Evolutionary conservation across 352 stramenopile species (phyloP), one percentile per base, ranked within the genome.

Genomic region (Peronospora tabacina): DNA sequence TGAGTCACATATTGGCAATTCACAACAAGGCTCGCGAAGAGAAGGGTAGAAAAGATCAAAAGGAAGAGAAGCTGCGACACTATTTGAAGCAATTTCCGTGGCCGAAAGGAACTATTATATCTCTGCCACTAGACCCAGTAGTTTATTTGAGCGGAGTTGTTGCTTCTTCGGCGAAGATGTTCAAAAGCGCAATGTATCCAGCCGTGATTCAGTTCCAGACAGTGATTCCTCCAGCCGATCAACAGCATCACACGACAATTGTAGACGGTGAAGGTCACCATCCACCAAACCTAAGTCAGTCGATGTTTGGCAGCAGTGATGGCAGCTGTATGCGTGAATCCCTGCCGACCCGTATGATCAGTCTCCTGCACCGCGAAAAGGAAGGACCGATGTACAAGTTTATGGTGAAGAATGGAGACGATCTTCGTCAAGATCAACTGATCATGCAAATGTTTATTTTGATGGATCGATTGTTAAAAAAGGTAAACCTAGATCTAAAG

Each of bases 371-470:
- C 33, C 70, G 82, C 29, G 79, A 88, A 32, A 85, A 85, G 33
- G 83, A 94, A 67, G 83, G 83, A 2, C 81, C 83, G 1, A 75
- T 84, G 55, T 98, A 97, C 76, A 96, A 96, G 64, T 94, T 99
- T 20, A 98, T 99, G 74, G 95, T 99, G 44, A 99, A 99, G 75
- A 98, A 97, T 42, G 97, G 97, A 22, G 97, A 99, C 72, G 97
- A 99, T 72, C 66, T 99, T 38, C 81, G 97, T 7, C 97, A 99
- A 75, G 97, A 99, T 72, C 97, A 99, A 70, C 77, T 99, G 44
- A 96, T 99, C 44, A 98, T 99, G 64, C 97, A 99, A 76, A 98
- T 99, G 89, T 98, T 99, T 49, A 95, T 97, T 44, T 72, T 99
- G 22, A 99, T 99, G 95, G 97, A 99, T 63, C 82, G 94, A 6